These are phyloP conservation scores for Boletus pseudo-olivaceus DNA, from an alignment of 768 basidiomycete genomes.

Conservation along the genomic window DNA sequence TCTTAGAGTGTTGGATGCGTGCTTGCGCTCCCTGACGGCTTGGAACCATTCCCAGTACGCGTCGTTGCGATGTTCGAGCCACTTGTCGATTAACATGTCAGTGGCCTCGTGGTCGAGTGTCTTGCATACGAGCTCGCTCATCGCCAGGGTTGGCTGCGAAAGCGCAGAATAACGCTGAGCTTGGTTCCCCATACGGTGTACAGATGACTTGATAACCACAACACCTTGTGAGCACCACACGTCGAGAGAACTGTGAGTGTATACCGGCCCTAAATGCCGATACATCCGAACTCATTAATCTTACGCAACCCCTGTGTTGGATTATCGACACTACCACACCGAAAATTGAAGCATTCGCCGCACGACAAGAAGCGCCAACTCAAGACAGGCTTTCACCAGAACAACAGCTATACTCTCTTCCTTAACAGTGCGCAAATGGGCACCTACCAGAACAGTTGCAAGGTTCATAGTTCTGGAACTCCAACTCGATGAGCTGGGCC, in stretches of 20 bases:
- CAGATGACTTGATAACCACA: conserved; percentile 13
- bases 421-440: conserved; percentile 1
- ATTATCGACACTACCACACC: background rate
- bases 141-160: conserved; percentile 61
- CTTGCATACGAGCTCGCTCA: conserved; percentile 78
- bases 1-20: conserved; percentile 48
- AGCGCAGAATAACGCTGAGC: conserved; percentile 55
- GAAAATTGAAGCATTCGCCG: background rate
- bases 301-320: conserved; percentile 4
- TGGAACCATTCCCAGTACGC: conserved; percentile 77
- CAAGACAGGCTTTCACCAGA: background rate
- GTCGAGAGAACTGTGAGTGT: background rate
- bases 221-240: background rate
- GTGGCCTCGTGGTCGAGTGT: conserved; percentile 74
- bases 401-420: background rate
- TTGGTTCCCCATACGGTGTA: conserved; percentile 19
- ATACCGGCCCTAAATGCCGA: conserved; percentile 28
- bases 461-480: conserved; percentile 33
- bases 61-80: conserved; percentile 77
- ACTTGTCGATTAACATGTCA: conserved; percentile 78
- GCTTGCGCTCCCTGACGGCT: conserved; percentile 63
- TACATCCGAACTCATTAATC: background rate
- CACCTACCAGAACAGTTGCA: conserved; percentile 8
- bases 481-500: conserved; percentile 47
- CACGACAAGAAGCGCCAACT: background rate